Evolutionary conservation across 2,329 filamentous ascomycete species (phyloP).

Genomic region (Microthyrium microscopicum): DNA sequence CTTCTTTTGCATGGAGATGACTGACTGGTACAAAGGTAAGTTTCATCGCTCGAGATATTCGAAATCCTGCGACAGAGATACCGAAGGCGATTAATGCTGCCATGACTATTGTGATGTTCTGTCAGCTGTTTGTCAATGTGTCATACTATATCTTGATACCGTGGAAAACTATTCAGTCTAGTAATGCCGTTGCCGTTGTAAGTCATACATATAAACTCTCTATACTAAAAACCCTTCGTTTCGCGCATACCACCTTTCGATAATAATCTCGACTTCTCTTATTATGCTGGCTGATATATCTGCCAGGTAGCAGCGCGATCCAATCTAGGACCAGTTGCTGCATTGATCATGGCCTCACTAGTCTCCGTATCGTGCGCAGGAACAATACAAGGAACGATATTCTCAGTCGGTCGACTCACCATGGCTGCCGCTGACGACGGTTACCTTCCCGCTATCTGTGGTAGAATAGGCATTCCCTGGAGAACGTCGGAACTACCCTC

Average conservation of each 20-base stretch:
- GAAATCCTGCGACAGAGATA: constrained; percentile 22
- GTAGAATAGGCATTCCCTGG: constrained; percentile 3
- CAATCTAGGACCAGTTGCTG: constrained; percentile 38
- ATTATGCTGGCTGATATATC: constrained; percentile 22
- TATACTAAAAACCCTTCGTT: constrained; percentile 10
- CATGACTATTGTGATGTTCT: constrained; percentile 40
- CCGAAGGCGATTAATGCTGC: constrained; percentile 45
- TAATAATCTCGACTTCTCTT: constrained; percentile 24
- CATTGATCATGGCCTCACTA: constrained; percentile 41
- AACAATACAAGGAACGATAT: constrained; percentile 41
- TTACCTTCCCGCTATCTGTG: constrained; percentile 18
- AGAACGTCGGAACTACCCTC: not conserved
- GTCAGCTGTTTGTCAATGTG: constrained; percentile 42
- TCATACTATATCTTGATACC: constrained; percentile 46
- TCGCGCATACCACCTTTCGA: constrained; percentile 33
- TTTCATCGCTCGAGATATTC: constrained; percentile 21
- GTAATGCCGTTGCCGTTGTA: constrained; percentile 47
- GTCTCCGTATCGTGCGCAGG: not conserved
- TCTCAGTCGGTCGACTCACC: constrained; percentile 43
- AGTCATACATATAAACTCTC: constrained; percentile 11
- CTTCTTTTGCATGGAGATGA: constrained; percentile 13
- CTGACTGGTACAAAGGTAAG: constrained; percentile 16
- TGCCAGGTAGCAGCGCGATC: constrained; percentile 36
- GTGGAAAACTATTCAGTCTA: constrained; percentile 40
- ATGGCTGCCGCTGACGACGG: constrained; percentile 32